These are phyloP conservation scores for Sporothrix globosa DNA, from an alignment of 2,329 filamentous ascomycete species.

Conservation along the genomic window DNA sequence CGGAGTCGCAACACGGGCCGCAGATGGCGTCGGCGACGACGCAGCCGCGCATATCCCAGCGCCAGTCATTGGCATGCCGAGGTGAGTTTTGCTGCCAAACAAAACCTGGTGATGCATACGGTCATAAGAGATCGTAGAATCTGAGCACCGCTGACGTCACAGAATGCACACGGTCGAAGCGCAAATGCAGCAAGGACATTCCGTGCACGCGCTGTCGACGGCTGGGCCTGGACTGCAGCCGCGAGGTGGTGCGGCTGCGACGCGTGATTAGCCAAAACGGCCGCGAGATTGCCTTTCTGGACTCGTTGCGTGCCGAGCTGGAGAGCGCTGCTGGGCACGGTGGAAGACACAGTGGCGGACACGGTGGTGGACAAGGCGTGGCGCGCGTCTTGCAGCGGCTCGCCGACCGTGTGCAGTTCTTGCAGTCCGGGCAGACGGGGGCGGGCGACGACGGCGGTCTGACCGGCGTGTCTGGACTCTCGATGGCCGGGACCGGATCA, in stretches of 20 bases:
- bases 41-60: conserved; percentile 33
- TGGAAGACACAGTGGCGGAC: conserved; percentile 2
- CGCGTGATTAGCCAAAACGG: conserved; percentile 36
- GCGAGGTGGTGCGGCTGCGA: conserved; percentile 36
- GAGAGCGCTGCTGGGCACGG: conserved; percentile 7
- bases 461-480: not conserved
- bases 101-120: not conserved
- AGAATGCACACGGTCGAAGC: conserved; percentile 38
- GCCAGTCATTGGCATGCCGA: conserved; percentile 32
- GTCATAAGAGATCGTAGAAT: not conserved
- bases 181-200: conserved; percentile 38
- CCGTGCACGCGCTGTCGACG: conserved; percentile 36
- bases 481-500: not conserved
- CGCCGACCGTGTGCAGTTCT: conserved; percentile 32
- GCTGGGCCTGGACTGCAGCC: conserved; percentile 35
- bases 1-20: not conserved
- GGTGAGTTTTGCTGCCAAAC: conserved; percentile 24
- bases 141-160: not conserved
- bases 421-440: conserved; percentile 31
- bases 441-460: not conserved
- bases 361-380: not conserved
- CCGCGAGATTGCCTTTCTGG: conserved; percentile 36
- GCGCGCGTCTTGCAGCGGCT: conserved; percentile 29
- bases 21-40: conserved; percentile 1
- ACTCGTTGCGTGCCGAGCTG: conserved; percentile 33